Conservation (phyloP, 2,329 filamentous ascomycete genomes). For the Phaeosphaeria sp. region DNA sequence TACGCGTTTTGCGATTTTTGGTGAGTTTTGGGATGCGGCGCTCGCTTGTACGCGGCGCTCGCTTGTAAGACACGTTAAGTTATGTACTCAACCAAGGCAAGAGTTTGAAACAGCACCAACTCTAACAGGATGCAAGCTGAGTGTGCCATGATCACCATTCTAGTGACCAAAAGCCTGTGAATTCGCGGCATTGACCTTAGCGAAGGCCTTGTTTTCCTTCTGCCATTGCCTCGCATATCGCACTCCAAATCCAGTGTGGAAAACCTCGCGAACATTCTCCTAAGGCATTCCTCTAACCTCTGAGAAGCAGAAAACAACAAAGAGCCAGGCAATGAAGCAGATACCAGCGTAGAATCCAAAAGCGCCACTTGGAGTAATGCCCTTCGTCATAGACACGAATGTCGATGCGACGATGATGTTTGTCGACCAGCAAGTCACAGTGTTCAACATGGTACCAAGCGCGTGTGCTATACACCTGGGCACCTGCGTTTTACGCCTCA, state of each 20-base stretch:
- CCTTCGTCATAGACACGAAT: conserved; percentile 51
- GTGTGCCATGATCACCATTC: neutral
- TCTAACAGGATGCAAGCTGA: no score
- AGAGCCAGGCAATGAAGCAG: conserved; percentile 46
- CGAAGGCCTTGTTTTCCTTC: conserved; percentile 46
- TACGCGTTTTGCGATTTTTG: no score
- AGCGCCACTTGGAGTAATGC: conserved; percentile 45
- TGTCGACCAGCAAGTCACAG: conserved; percentile 41
- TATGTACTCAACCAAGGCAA: no score
- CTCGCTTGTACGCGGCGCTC: no score
- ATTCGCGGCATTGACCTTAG: conserved; percentile 31
- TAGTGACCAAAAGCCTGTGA: conserved; percentile 32
- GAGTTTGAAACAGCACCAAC: no score
- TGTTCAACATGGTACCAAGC: conserved; percentile 48
- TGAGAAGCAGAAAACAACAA: conserved; percentile 47
- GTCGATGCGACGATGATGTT: conserved; percentile 47
- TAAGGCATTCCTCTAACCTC: conserved; percentile 46
- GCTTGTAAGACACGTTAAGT: no score
- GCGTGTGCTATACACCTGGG: no score
- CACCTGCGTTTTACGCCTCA: no score
- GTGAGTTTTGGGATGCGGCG: no score
- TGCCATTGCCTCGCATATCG: conserved; percentile 44
- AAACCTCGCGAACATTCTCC: conserved; percentile 46
- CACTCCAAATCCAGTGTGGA: conserved; percentile 46
- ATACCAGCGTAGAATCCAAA: conserved; percentile 50